These are phyloP conservation scores for Podospora appendiculata DNA, from an alignment of 495 filamentous ascomycete species.

Conservation along the genomic window DNA sequence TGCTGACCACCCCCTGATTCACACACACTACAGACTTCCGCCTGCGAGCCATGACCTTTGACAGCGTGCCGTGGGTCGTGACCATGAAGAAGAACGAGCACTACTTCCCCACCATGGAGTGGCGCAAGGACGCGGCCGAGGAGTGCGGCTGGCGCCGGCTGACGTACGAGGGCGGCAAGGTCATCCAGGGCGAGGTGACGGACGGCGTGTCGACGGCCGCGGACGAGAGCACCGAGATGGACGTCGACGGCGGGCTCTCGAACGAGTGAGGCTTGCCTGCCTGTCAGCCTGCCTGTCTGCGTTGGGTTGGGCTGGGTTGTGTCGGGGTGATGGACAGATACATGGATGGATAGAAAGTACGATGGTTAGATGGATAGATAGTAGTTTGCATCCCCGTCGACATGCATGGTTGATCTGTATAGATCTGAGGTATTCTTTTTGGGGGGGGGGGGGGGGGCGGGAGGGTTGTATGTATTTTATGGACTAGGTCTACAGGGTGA, in stretches of 20 bases:
- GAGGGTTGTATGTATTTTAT: no score
- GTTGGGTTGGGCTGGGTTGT: no score
- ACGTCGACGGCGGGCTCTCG: slow-evolving; percentile 11
- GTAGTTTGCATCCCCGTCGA: no score
- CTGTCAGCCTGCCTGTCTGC: no score
- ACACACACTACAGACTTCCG: slow-evolving; percentile 60
- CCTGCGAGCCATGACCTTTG: slow-evolving; percentile 87
- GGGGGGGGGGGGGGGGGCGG: no score
- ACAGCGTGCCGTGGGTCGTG: slow-evolving; percentile 94
- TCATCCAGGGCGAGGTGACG: slow-evolving; percentile 38
- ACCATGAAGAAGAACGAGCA: slow-evolving; percentile 99
- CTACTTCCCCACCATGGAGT: slow-evolving; percentile 91
- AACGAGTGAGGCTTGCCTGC: no score
- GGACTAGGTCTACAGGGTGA: no score
- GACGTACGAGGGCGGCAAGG: slow-evolving; percentile 57
- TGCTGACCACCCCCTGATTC: not conserved
- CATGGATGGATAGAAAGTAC: no score
- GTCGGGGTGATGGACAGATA: no score
- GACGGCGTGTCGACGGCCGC: slow-evolving; percentile 30
- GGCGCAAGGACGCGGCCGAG: slow-evolving; percentile 60
- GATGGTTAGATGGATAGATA: no score
- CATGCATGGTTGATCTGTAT: no score
- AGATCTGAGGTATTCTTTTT: no score
- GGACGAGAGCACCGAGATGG: slow-evolving; percentile 20
- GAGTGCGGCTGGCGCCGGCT: slow-evolving; percentile 62